Conservation (phyloP, 140 eudicot species). For the Oenanthe javanica region DNA sequence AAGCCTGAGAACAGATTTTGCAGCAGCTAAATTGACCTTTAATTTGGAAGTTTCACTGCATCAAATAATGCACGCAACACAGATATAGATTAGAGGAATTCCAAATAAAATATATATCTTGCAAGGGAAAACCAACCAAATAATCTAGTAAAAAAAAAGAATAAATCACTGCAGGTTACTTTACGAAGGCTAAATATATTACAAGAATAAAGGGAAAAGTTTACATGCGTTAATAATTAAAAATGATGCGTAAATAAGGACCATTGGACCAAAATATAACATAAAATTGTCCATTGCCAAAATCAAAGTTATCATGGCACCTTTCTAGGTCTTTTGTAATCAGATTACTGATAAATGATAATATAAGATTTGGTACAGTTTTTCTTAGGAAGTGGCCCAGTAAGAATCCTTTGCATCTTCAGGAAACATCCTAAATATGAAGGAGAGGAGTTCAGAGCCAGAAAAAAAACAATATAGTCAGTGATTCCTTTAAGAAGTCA, state of each 20-base stretch:
- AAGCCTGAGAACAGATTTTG: conserved; percentile 79
- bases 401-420: neutral
- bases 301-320: neutral
- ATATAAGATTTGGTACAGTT: neutral
- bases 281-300: neutral
- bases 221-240: neutral
- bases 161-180: neutral
- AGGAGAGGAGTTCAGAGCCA: neutral
- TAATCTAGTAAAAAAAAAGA: neutral
- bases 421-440: neutral
- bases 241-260: neutral
- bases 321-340: neutral
- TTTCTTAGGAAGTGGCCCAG: neutral
- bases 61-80: conserved; percentile 12
- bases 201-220: neutral
- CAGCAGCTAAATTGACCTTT: conserved; percentile 70
- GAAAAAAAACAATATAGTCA: neutral
- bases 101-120: neutral
- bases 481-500: neutral
- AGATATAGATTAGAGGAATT: neutral
- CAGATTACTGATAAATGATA: neutral
- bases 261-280: neutral
- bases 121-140: neutral
- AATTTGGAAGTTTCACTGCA: conserved; percentile 58
- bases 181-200: neutral